Percentiles rank a stretch among this genome's conserved stretches.
Conservation (phyloP, 148 eudicot species). For the Polygonum aviculare region DNA sequence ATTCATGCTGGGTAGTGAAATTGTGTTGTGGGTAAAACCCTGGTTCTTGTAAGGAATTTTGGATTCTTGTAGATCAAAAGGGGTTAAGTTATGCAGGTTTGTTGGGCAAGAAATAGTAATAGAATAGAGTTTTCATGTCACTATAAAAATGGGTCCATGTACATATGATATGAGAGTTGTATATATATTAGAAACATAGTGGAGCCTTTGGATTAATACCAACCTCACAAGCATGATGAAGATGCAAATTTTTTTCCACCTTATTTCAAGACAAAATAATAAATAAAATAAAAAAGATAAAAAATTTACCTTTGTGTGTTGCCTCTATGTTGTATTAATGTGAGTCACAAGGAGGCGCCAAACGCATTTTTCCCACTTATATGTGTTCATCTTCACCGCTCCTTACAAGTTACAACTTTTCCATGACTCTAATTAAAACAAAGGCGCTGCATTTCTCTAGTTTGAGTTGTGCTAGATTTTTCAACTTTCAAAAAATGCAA, state of each 20-base stretch:
- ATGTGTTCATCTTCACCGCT: background rate
- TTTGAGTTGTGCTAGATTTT: background rate
- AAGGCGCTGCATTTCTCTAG: background rate
- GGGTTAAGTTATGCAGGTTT: background rate
- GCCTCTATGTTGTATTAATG: constrained; percentile 5
- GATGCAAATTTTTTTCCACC: background rate
- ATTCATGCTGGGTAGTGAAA: background rate
- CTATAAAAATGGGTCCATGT: background rate
- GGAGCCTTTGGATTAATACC: constrained; percentile 8
- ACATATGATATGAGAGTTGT: background rate
- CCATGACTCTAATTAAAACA: constrained; percentile 8
- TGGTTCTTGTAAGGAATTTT: background rate
- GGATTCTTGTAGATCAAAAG: background rate
- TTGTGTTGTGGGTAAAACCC: background rate
- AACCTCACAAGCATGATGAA: constrained; percentile 1
- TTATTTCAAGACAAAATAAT: background rate
- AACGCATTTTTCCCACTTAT: constrained; percentile 3
- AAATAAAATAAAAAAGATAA: background rate
- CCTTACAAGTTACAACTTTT: background rate
- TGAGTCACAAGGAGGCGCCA: background rate
- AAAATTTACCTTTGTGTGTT: background rate
- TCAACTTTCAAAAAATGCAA: background rate
- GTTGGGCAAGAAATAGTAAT: background rate
- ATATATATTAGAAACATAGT: background rate
- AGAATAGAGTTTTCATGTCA: constrained; percentile 1